phyloP scores from a whole-genome alignment of 441 rosid genomes.

The Euphorbia corollata region DNA sequence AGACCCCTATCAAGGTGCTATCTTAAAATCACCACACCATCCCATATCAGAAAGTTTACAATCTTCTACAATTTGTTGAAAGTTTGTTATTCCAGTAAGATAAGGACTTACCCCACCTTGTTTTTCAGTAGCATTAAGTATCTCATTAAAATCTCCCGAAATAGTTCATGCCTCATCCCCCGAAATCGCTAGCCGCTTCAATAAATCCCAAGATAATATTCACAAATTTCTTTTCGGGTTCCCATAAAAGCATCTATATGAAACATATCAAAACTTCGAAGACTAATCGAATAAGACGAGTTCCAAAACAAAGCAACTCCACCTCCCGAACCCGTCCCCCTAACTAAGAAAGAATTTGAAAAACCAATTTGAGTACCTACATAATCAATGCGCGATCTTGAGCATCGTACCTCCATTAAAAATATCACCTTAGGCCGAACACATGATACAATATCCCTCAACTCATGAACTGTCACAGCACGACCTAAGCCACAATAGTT shows the following conservation, averaged over 20 bases:
- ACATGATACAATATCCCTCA: no score
- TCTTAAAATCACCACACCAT: no score
- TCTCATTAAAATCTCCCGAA: neutral
- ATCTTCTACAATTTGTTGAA: no score
- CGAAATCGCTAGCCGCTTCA: neutral
- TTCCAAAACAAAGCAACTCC: neutral
- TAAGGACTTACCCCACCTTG: neutral
- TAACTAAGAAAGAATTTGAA: neutral
- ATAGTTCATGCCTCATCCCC: neutral
- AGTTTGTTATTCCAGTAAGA: no score
- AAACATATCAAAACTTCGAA: neutral
- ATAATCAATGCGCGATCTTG: neutral
- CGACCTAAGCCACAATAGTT: no score
- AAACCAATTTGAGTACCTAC: neutral
- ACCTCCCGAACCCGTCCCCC: neutral
- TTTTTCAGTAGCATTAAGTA: neutral
- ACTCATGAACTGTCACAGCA: no score
- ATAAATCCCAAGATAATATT: neutral
- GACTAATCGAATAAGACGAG: no score
- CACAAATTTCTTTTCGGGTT: neutral
- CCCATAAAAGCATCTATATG: neutral
- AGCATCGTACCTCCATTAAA: neutral
- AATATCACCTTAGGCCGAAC: no score
- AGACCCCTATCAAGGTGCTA: no score
- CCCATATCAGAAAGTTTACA: no score